phyloP scores from a whole-genome alignment of 2,329 filamentous ascomycete species.

The Arthrinium puccinioides region DNA sequence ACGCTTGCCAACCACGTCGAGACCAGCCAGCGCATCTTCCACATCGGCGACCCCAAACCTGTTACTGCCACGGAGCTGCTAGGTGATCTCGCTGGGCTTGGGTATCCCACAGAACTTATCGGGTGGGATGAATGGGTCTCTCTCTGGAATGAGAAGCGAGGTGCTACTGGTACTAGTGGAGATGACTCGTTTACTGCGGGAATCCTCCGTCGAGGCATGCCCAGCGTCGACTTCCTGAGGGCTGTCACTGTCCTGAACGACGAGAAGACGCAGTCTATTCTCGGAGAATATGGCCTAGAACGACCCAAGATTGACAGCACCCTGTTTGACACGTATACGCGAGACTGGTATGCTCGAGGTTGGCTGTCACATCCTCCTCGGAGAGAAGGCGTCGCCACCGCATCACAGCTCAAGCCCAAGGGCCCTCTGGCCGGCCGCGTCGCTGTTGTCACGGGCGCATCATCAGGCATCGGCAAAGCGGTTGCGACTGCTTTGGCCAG shows the following conservation, averaged over 20 bases:
- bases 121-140: conserved; percentile 68
- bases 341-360: conserved; percentile 73
- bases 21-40: conserved; percentile 59
- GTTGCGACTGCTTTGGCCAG: conserved; percentile 61
- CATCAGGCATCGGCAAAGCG: conserved; percentile 72
- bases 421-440: conserved; percentile 62
- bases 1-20: conserved; percentile 59
- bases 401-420: conserved; percentile 18
- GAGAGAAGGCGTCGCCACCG: conserved; percentile 24
- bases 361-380: conserved; percentile 62
- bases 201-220: conserved; percentile 76
- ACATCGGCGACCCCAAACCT: conserved; percentile 66
- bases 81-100: conserved; percentile 54
- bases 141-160: conserved; percentile 65
- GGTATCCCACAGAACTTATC: conserved; percentile 61
- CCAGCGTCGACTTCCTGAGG: conserved; percentile 61
- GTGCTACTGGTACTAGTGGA: conserved; percentile 49
- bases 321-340: conserved; percentile 70
- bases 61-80: conserved; percentile 62
- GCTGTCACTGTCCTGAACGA: conserved; percentile 70
- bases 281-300: conserved; percentile 43
- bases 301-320: conserved; percentile 62
- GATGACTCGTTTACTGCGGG: conserved; percentile 71
- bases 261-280: conserved; percentile 55
- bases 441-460: conserved; percentile 71